phyloP scores from a whole-genome alignment of 352 stramenopile species.

The Elongisporangium prolatum region DNA sequence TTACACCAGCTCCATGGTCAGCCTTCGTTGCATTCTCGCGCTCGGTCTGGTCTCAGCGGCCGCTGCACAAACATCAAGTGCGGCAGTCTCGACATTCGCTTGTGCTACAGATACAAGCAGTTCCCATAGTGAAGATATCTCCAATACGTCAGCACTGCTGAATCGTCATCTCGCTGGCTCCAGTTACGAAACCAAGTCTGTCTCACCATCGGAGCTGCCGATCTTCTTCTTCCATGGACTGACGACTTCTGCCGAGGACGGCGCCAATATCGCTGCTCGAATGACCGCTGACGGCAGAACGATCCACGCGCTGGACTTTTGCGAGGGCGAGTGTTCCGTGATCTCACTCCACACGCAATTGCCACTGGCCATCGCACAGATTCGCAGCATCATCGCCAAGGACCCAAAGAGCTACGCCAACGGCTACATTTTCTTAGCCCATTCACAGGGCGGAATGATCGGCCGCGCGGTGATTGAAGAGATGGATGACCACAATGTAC shows the following conservation, averaged over 20 bases:
- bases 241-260: slow-evolving; percentile 8
- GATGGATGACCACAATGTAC: slow-evolving; percentile 48
- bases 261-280: slow-evolving; percentile 16
- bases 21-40: neutral
- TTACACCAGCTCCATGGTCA: neutral
- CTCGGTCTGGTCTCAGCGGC: neutral
- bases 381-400: slow-evolving; percentile 20
- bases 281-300: slow-evolving; percentile 21
- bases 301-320: slow-evolving; percentile 26
- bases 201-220: slow-evolving; percentile 11
- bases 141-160: neutral
- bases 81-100: neutral
- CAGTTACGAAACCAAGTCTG: neutral
- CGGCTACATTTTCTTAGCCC: slow-evolving; percentile 41
- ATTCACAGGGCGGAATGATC: slow-evolving; percentile 33
- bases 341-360: slow-evolving; percentile 24
- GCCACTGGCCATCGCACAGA: slow-evolving; percentile 21
- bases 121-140: neutral
- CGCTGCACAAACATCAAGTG: neutral
- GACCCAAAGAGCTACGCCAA: slow-evolving; percentile 20
- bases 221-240: slow-evolving; percentile 42
- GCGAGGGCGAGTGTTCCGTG: slow-evolving; percentile 17
- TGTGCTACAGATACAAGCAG: too few species aligned
- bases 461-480: slow-evolving; percentile 35
- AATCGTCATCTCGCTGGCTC: neutral